Evolutionary conservation across 768 basidiomycete genomes (phyloP), one percentile per base, ranked within the genome.

Genomic region (Leccinum olivaceopallidum): DNA sequence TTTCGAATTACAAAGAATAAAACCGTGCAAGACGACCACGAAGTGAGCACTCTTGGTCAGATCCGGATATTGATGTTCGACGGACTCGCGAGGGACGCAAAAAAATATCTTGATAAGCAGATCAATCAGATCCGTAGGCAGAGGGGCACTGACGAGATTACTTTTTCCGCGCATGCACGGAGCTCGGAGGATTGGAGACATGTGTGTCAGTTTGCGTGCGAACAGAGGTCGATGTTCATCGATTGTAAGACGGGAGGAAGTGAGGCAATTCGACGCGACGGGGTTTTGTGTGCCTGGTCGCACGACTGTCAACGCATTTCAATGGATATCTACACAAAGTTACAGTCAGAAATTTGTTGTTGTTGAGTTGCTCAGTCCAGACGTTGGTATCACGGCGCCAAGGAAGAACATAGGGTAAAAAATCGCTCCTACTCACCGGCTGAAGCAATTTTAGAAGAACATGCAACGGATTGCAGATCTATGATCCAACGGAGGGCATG

Each of bases 301-400:
- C 53, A 34, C n/a, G 42, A 16, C 42, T 13, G 28, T 58, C 47
- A 39, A 39, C 37, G 61, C 44, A 50, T 22, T 63, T 39, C 50
- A 57, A 49, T 39, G 26, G 26, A n/a, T 14, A 47, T 20, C 22
- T 53, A 18, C 14, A 34, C 1, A 24, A 39, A 24, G 42, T 47
- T 57, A 13, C 12, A 34, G 20, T 24, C 20, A 20, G 44, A 12
- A 6, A 4, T 12, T 16, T 14, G 37, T 16, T 18, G 16, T 30
- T 12, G 42, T 57, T 22, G 5, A 36, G 34, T 36, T 42, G n/a
- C 13, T 8, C 6, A 57, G 13, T 30, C 14, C 28, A 32, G 9
- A 24, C 12, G 18, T 30, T 49, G 16, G 13, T 9, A 5, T 18
- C 56, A 2, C 20, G 16, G 2, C n/a, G 22, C 24, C 4, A 28